phyloP scores from a whole-genome alignment of 257 asterid species.

The Solanum virginianum region DNA sequence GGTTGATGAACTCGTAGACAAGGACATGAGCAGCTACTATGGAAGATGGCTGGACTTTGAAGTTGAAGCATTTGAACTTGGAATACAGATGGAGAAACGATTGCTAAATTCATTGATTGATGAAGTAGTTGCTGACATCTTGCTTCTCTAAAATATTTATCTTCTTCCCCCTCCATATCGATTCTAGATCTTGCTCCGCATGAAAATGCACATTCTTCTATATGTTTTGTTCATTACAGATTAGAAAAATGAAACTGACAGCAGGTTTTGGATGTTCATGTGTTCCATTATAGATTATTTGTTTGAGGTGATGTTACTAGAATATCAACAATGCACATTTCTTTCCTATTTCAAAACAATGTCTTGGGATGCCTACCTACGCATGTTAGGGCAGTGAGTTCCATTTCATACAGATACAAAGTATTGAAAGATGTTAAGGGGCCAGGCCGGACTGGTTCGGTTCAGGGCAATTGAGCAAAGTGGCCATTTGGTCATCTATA shows the following conservation, averaged over 20 bases:
- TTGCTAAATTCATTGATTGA: conserved; percentile 62
- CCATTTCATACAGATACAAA: neutral
- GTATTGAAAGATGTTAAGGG: no score
- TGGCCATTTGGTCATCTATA: no score
- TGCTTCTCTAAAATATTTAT: conserved; percentile 20
- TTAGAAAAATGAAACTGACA: neutral
- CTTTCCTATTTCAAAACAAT: neutral
- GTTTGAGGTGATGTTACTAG: neutral
- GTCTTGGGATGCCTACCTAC: neutral
- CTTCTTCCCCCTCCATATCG: neutral
- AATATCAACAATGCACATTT: neutral
- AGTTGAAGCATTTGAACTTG: conserved; percentile 65
- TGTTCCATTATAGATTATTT: neutral
- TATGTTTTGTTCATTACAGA: neutral
- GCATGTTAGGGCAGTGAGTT: neutral
- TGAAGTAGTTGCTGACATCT: conserved; percentile 61
- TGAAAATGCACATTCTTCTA: neutral
- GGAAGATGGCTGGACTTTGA: conserved; percentile 89
- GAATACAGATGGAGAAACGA: conserved; percentile 52
- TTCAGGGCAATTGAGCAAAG: no score
- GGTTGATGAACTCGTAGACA: conserved; percentile 90
- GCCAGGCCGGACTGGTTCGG: no score
- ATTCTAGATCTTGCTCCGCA: neutral
- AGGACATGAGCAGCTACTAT: conserved; percentile 65
- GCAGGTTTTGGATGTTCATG: neutral